phyloP scores from a whole-genome alignment of 176 grass and related monocot species.

The Cymbopogon citratus region DNA sequence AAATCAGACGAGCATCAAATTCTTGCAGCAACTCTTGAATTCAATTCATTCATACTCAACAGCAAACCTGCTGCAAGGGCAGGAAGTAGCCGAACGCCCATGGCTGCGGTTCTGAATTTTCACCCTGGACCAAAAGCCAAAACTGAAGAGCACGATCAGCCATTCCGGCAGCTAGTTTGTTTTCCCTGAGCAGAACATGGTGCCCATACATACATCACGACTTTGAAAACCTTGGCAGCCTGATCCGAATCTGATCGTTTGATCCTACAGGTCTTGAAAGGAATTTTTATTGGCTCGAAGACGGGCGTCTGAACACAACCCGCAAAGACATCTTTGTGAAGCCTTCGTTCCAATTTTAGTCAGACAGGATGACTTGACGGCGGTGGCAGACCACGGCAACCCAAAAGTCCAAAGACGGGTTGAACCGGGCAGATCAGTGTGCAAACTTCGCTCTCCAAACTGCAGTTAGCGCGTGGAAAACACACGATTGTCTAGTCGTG shows the following conservation, averaged over 20 bases:
- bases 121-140: not conserved
- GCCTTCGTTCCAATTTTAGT: not conserved
- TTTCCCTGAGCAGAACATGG: not conserved
- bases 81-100: no score
- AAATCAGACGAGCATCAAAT: not conserved
- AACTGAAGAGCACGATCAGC: not conserved
- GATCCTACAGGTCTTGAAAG: not conserved
- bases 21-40: not conserved
- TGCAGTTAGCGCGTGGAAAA: not conserved
- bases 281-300: not conserved
- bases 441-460: not conserved
- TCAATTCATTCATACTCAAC: not conserved
- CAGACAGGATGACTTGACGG: not conserved
- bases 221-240: not conserved
- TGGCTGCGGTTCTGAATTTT: not conserved
- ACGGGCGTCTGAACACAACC: not conserved
- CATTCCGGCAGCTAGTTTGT: not conserved
- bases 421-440: not conserved
- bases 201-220: slow-evolving; percentile 10
- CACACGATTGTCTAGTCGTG: not conserved
- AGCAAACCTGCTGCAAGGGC: no score
- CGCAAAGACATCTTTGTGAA: not conserved
- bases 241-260: no score
- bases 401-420: not conserved
- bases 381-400: not conserved